A percentile compares a stretch with the other conserved stretches of the same genome.
Evolutionary conservation across 495 filamentous ascomycete species (phyloP).

Genomic region (Penicillium maclennaniae): DNA sequence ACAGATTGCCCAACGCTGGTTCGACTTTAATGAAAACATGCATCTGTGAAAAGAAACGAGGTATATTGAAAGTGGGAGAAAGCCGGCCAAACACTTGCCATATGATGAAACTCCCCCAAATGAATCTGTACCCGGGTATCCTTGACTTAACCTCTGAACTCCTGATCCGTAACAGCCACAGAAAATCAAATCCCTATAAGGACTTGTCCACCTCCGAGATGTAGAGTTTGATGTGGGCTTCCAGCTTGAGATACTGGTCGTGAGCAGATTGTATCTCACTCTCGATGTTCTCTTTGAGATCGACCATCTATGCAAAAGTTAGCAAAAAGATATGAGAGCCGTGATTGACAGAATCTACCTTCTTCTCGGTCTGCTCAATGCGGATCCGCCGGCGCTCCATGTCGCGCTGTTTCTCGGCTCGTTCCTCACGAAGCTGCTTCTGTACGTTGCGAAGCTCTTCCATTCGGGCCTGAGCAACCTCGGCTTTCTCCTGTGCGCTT

Average conservation of each 20-base stretch:
- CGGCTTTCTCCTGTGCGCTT: constrained; percentile 74
- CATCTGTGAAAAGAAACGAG: neutral
- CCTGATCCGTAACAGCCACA: constrained; percentile 28
- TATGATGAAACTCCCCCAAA: constrained; percentile 24
- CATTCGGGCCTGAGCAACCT: constrained; percentile 78
- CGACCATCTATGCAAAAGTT: constrained; percentile 69
- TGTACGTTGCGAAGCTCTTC: constrained; percentile 82
- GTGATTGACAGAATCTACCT: constrained; percentile 51
- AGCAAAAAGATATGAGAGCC: neutral
- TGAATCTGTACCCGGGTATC: constrained; percentile 41
- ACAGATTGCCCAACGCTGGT: constrained; percentile 69
- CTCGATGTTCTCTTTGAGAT: constrained; percentile 95
- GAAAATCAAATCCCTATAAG: constrained; percentile 48
- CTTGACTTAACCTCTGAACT: constrained; percentile 40
- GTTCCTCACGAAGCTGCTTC: constrained; percentile 75
- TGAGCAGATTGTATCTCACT: constrained; percentile 82
- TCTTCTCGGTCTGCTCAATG: constrained; percentile 98
- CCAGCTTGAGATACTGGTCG: constrained; percentile 93
- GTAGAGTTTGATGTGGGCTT: constrained; percentile 94
- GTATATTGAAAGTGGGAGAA: constrained; percentile 9
- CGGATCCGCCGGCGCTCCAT: constrained; percentile 86
- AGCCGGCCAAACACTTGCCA: constrained; percentile 9
- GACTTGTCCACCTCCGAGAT: constrained; percentile 98
- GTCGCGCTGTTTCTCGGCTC: constrained; percentile 76
- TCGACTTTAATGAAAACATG: constrained; percentile 45